A percentile compares a stretch with the other conserved stretches of the same genome.
phyloP scores from a whole-genome alignment of 257 asterid genomes.

The Rauvolfia tetraphylla region DNA sequence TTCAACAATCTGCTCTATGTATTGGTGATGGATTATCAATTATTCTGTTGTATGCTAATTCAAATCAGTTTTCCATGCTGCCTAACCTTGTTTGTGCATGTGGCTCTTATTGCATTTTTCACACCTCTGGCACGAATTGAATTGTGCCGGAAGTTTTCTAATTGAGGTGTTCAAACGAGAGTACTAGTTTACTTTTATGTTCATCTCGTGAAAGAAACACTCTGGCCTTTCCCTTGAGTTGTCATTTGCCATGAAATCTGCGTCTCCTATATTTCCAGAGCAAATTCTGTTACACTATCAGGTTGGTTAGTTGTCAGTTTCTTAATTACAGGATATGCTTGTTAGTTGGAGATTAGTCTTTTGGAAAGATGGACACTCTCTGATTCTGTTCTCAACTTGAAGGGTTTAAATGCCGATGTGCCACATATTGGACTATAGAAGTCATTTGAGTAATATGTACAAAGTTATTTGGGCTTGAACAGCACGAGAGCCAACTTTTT shows the following conservation, averaged over 20 bases:
- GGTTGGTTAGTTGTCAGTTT: background rate
- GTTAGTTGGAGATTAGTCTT: too few relatives aligned
- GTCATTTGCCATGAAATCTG: background rate
- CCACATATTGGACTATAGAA: too few relatives aligned
- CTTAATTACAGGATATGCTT: too few relatives aligned
- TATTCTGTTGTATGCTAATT: background rate
- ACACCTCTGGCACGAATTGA: background rate
- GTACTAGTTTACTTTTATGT: background rate
- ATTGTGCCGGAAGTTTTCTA: background rate
- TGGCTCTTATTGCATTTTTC: background rate
- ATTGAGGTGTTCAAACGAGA: background rate
- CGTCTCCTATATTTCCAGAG: background rate
- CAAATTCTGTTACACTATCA: too few relatives aligned
- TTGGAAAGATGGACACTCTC: too few relatives aligned
- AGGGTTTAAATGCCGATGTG: too few relatives aligned
- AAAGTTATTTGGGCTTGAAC: too few relatives aligned
- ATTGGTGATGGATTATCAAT: background rate
- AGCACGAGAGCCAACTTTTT: too few relatives aligned
- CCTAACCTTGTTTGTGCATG: background rate
- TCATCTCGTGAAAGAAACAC: background rate
- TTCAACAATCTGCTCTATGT: constrained; percentile 18
- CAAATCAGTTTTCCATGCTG: background rate
- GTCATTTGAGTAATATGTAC: too few relatives aligned
- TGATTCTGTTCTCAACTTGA: too few relatives aligned
- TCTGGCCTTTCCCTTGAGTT: background rate